Percentiles rank a stretch among this genome's conserved stretches.
phyloP scores from a whole-genome alignment of 441 rosid species.

The Isatis lusitanica region DNA sequence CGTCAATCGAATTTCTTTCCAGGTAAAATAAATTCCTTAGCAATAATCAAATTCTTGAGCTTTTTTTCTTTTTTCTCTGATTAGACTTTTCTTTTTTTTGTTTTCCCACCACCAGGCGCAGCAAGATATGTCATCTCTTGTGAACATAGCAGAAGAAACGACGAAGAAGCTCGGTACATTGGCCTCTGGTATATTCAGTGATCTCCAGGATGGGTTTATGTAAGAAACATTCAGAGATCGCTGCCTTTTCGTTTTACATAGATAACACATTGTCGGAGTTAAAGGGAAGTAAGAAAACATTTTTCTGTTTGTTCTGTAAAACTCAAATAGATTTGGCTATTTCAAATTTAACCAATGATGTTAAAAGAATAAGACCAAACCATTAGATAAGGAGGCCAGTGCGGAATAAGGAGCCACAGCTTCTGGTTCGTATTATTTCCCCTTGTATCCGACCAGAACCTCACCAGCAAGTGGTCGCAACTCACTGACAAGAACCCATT shows the following conservation, averaged over 20 bases:
- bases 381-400: too few species aligned
- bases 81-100: not conserved
- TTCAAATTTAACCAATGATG: not conserved
- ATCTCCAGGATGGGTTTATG: constrained; percentile 90
- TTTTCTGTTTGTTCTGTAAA: not conserved
- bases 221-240: constrained; percentile 33
- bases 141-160: constrained; percentile 89
- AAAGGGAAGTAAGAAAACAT: not conserved
- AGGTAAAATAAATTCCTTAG: constrained; percentile 43
- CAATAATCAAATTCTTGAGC: not conserved
- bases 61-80: not conserved
- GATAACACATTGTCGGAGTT: not conserved
- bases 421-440: too few species aligned
- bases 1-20: constrained; percentile 77
- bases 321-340: not conserved
- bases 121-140: constrained; percentile 84
- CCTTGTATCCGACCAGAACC: too few species aligned
- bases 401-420: too few species aligned
- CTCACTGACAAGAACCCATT: too few species aligned
- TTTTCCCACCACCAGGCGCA: constrained; percentile 62
- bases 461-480: too few species aligned
- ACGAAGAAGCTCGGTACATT: constrained; percentile 81
- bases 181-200: constrained; percentile 75
- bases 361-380: too few species aligned
- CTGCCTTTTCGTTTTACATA: not conserved